A percentile compares a stretch with the other conserved stretches of the same genome.
Evolutionary conservation across 2,329 filamentous ascomycete genomes (phyloP).

Genomic region (Fragosphaeria purpurea): DNA sequence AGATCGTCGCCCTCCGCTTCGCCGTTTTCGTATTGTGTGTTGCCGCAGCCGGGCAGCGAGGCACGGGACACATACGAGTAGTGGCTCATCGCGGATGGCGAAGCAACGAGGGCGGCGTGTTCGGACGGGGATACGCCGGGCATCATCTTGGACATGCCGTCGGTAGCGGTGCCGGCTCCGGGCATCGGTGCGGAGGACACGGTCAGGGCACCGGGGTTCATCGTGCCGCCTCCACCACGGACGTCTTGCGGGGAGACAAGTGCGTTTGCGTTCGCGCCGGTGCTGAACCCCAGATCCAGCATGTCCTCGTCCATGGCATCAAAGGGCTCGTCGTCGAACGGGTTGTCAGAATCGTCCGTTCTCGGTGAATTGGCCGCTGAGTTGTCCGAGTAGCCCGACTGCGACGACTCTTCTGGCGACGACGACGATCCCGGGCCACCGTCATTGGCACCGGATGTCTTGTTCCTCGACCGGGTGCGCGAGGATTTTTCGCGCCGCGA

Average conservation of each 20-base stretch:
- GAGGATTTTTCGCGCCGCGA: conserved; percentile 48
- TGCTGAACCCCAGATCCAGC: conserved; percentile 13
- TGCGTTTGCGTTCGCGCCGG: conserved; percentile 5
- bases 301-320: conserved; percentile 32
- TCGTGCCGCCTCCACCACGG: conserved; percentile 15
- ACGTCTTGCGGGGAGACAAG: too few relatives aligned
- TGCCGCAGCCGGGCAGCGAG: conserved; percentile 14
- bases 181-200: conserved; percentile 32
- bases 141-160: conserved; percentile 17
- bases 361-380: conserved; percentile 43
- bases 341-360: conserved; percentile 33
- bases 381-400: conserved; percentile 47
- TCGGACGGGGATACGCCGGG: conserved; percentile 15
- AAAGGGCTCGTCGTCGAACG: conserved; percentile 26
- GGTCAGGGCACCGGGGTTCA: conserved; percentile 27
- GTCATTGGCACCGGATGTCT: conserved; percentile 23
- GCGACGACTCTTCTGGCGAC: conserved; percentile 38
- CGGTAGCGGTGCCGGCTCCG: conserved; percentile 11
- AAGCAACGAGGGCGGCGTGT: conserved; percentile 23
- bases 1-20: conserved; percentile 9
- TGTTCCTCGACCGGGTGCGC: conserved; percentile 46
- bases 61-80: conserved; percentile 40
- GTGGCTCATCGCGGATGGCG: conserved; percentile 36
- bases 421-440: conserved; percentile 25
- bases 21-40: conserved; percentile 7